Evolutionary conservation across 208 protist species (phyloP).

Genomic region (Leishmania aethiopica): DNA sequence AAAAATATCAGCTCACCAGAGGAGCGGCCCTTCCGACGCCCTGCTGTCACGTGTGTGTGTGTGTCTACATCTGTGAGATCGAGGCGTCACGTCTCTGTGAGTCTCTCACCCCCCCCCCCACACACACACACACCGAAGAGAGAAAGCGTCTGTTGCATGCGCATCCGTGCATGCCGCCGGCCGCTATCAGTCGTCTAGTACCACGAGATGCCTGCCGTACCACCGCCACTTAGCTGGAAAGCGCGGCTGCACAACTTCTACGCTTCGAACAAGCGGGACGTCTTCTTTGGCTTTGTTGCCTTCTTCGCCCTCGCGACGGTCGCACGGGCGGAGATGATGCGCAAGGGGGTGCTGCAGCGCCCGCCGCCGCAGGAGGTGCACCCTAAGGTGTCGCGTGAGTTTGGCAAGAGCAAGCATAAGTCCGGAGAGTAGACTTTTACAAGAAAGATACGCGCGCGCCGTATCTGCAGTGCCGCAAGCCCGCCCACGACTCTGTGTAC

Average conservation of each 20-base stretch:
- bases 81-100: not conserved
- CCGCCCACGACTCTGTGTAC: not conserved
- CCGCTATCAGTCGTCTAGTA: not conserved
- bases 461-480: not conserved
- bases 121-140: not conserved
- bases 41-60: not conserved
- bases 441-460: not conserved
- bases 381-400: slow-evolving; percentile 50
- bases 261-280: slow-evolving; percentile 46
- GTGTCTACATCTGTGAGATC: not conserved
- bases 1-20: not conserved
- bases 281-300: slow-evolving; percentile 67
- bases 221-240: slow-evolving; percentile 25
- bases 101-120: not conserved
- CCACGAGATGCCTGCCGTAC: not conserved
- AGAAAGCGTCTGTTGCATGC: not conserved
- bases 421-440: slow-evolving; percentile 9
- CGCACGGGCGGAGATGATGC: slow-evolving; percentile 52
- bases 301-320: slow-evolving; percentile 51
- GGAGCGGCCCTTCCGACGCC: not conserved
- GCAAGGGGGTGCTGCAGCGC: slow-evolving; percentile 43
- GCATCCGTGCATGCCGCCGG: not conserved
- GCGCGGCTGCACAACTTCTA: slow-evolving; percentile 33
- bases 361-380: slow-evolving; percentile 31
- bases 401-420: slow-evolving; percentile 38